A percentile compares a stretch with the other conserved stretches of the same genome.
These are phyloP conservation scores for Syzygium syzygioides DNA, from an alignment of 441 rosid species.

Conservation along the genomic window DNA sequence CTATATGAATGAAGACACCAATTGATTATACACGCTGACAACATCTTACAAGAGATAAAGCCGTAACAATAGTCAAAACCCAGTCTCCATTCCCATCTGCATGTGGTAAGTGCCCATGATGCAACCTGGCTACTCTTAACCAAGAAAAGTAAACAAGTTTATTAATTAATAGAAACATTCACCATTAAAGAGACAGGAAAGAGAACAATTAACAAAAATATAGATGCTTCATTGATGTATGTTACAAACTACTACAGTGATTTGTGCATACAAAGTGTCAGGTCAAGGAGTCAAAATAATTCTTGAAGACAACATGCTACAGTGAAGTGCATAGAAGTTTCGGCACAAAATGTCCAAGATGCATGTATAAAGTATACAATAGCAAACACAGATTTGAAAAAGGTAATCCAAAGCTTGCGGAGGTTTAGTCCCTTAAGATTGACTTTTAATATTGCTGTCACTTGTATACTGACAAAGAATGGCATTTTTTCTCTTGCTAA, in stretches of 20 bases:
- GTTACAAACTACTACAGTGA: background rate
- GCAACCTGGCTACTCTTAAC: constrained; percentile 68
- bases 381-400: background rate
- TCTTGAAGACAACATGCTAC: background rate
- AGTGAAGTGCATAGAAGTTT: background rate
- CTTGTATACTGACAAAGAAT: background rate
- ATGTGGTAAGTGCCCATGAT: constrained; percentile 80
- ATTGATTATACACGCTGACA: constrained; percentile 1
- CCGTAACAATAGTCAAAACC: constrained; percentile 89
- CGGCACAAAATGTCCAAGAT: background rate
- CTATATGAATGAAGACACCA: background rate
- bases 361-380: background rate
- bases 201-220: background rate
- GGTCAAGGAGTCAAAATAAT: background rate
- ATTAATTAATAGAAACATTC: background rate
- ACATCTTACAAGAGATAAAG: constrained; percentile 71
- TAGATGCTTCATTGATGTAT: background rate
- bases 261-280: background rate
- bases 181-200: background rate
- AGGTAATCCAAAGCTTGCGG: background rate
- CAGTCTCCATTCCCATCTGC: constrained; percentile 99
- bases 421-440: background rate
- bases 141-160: background rate
- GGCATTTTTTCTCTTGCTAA: background rate
- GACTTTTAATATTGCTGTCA: background rate